These are phyloP conservation scores for Sarocladium oryzae DNA, from an alignment of 2,329 filamentous ascomycete genomes.

Conservation along the genomic window DNA sequence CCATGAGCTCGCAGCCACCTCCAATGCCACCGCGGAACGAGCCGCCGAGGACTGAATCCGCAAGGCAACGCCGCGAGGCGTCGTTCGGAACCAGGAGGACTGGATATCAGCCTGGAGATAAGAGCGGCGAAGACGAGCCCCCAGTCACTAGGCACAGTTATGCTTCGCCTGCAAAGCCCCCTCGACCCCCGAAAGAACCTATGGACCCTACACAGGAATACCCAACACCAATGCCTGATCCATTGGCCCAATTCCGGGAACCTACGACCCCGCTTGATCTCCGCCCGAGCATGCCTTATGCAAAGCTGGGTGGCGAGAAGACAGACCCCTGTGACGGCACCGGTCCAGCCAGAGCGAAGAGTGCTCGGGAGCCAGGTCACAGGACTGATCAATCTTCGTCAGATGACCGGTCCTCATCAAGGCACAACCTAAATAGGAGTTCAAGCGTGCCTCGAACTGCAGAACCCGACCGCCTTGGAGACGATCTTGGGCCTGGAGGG, in stretches of 20 bases:
- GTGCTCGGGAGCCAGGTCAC: conserved; percentile 33
- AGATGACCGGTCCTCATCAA: conserved; percentile 16
- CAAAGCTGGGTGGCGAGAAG: conserved; percentile 50
- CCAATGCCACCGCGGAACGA: conserved; percentile 42
- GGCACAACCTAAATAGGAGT: conserved; percentile 21
- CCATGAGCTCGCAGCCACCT: conserved; percentile 19
- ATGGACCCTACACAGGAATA: conserved; percentile 13
- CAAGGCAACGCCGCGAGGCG: conserved; percentile 47
- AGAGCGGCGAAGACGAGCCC: conserved; percentile 44
- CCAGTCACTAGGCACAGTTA: conserved; percentile 42
- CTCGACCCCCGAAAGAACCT: conserved; percentile 12
- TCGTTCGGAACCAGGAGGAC: conserved; percentile 45
- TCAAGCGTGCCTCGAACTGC: conserved; percentile 21
- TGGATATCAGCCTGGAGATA: conserved; percentile 44
- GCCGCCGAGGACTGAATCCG: conserved; percentile 41
- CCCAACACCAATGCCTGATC: conserved; percentile 33
- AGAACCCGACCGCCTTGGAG: conserved; percentile 2
- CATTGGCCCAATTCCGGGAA: conserved; percentile 39
- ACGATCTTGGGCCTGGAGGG: background rate
- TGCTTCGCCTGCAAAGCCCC: conserved; percentile 32
- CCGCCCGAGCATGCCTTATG: conserved; percentile 54
- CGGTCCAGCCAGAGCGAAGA: conserved; percentile 38
- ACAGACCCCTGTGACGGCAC: conserved; percentile 48
- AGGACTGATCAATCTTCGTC: conserved; percentile 16
- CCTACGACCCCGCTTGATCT: conserved; percentile 34